Conservation (phyloP, 176 grass and related monocot genomes). For the Hsuehochloa calcarea region DNA sequence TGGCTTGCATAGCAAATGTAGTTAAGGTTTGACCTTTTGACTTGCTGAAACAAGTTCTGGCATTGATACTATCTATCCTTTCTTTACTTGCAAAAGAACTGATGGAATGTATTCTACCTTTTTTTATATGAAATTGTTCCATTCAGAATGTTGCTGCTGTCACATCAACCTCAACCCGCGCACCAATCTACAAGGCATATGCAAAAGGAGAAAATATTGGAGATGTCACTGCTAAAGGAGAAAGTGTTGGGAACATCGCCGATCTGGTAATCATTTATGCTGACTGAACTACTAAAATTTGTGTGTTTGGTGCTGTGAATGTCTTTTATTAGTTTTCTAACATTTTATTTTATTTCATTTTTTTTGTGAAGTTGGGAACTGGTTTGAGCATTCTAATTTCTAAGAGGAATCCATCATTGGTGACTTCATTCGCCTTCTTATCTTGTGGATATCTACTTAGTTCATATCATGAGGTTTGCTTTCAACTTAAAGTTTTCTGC, state of each 20-base stretch:
- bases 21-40: conserved; percentile 60
- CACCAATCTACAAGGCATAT: conserved; percentile 89
- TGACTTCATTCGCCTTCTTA: conserved; percentile 78
- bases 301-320: neutral
- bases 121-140: conserved; percentile 13
- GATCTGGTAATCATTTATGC: conserved; percentile 60
- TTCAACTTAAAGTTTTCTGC: conserved; percentile 18
- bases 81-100: conserved; percentile 21
- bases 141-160: conserved; percentile 90
- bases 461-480: conserved; percentile 89
- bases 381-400: conserved; percentile 96
- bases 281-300: neutral
- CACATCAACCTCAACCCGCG: conserved; percentile 78
- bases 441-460: conserved; percentile 93
- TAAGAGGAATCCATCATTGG: conserved; percentile 87
- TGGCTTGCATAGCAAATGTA: conserved; percentile 96
- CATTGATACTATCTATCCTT: neutral
- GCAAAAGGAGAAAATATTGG: conserved; percentile 90
- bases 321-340: neutral
- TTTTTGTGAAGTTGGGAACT: conserved; percentile 80
- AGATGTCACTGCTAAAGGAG: conserved; percentile 88
- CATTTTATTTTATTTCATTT: conserved; percentile 14
- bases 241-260: conserved; percentile 83
- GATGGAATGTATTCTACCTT: neutral
- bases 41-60: neutral